These are phyloP conservation scores for Eucalyptus tenuipes DNA, from an alignment of 345 rosid species.

Conservation along the genomic window DNA sequence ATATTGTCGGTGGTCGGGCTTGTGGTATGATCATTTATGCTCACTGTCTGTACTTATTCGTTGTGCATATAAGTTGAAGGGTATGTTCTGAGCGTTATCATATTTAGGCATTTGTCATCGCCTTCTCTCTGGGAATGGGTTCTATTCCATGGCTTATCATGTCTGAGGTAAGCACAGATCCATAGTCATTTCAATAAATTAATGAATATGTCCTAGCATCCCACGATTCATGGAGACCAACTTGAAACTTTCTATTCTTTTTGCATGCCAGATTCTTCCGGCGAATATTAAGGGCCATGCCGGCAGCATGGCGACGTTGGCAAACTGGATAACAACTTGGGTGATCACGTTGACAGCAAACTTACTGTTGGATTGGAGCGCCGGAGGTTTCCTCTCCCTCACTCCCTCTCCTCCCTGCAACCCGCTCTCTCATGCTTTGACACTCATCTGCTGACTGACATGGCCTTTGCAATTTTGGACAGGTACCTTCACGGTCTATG, in stretches of 20 bases:
- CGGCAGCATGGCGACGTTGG: conserved; percentile 22
- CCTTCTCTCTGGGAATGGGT: conserved; percentile 88
- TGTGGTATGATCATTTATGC: conserved; percentile 39
- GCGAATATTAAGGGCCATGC: conserved; percentile 26
- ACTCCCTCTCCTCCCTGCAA: not conserved
- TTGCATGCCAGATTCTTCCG: conserved; percentile 55
- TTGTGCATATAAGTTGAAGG: not conserved
- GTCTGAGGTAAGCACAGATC: conserved; percentile 63
- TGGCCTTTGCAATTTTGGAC: not conserved
- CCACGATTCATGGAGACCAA: not conserved
- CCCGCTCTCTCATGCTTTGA: not conserved
- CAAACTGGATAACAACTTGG: conserved; percentile 22
- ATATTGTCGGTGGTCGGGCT: conserved; percentile 75
- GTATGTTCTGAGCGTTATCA: not conserved
- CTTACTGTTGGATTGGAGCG: conserved; percentile 30
- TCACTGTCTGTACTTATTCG: not conserved
- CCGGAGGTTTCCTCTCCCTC: conserved; percentile 13
- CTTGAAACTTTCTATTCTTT: not conserved
- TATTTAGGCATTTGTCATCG: conserved; percentile 53
- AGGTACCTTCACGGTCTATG: conserved; percentile 52
- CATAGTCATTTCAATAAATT: not conserved
- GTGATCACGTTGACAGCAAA: conserved; percentile 29
- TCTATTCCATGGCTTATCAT: conserved; percentile 94
- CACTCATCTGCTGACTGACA: not conserved
- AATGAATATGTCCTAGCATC: not conserved